A percentile compares a stretch with the other conserved stretches of the same genome.
These are phyloP conservation scores for Pseudogymnoascus sp. DNA, from an alignment of 2,329 filamentous ascomycete genomes.

Conservation along the genomic window DNA sequence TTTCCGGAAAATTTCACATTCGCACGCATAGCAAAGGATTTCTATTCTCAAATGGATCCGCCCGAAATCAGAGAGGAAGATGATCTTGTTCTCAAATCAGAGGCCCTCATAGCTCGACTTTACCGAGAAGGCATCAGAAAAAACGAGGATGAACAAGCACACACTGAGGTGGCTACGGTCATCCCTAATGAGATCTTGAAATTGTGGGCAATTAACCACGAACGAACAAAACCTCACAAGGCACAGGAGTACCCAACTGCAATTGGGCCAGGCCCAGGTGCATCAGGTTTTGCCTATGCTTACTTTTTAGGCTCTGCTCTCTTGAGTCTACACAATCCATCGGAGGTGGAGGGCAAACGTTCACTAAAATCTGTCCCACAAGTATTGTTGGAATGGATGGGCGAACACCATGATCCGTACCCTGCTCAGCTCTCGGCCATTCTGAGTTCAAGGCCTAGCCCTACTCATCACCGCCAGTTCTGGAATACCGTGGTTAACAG, in stretches of 20 bases:
- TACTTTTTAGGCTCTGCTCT: conserved; percentile 70
- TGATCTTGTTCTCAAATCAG: conserved; percentile 65
- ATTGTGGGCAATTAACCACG: conserved; percentile 45
- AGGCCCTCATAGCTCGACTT: conserved; percentile 57
- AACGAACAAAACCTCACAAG: conserved; percentile 37
- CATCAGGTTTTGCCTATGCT: conserved; percentile 63
- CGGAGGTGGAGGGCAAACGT: conserved; percentile 8
- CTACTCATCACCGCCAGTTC: conserved; percentile 67
- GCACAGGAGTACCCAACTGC: conserved; percentile 48
- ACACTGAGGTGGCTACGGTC: conserved; percentile 48
- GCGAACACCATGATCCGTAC: conserved; percentile 64
- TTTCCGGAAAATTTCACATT: conserved; percentile 44
- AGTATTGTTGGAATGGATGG: conserved; percentile 75
- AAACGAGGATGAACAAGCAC: conserved; percentile 45
- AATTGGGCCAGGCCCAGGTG: conserved; percentile 55
- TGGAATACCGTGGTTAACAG: conserved; percentile 77
- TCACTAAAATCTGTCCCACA: conserved; percentile 55
- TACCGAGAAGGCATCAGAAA: conserved; percentile 53
- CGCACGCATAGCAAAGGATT: conserved; percentile 60
- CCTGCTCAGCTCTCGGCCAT: conserved; percentile 59
- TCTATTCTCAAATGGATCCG: conserved; percentile 50
- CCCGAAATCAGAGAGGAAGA: conserved; percentile 60
- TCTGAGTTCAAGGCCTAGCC: conserved; percentile 56
- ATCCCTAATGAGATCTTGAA: conserved; percentile 43
- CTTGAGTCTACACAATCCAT: conserved; percentile 67